Percentiles rank a stretch among this genome's conserved stretches.
phyloP scores from a whole-genome alignment of 2,329 filamentous ascomycete genomes.

The Claviceps citrina region DNA sequence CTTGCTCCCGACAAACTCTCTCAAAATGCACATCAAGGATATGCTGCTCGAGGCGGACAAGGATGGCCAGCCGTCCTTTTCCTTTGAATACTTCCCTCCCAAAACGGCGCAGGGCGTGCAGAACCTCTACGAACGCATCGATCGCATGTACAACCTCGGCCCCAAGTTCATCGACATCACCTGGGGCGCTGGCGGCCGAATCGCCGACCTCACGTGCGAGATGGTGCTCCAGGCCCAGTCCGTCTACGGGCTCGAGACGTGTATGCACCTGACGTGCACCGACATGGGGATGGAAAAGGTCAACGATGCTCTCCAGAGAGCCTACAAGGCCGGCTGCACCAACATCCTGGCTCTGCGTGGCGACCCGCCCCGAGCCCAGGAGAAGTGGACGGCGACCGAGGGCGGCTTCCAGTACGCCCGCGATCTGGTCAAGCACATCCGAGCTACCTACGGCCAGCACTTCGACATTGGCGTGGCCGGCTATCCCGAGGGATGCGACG shows the following conservation, averaged over 20 bases:
- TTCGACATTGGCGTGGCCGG: constrained; percentile 97
- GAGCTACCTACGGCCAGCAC: constrained; percentile 51
- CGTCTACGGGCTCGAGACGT: constrained; percentile 90
- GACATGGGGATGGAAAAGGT: constrained; percentile 93
- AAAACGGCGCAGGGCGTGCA: constrained; percentile 97
- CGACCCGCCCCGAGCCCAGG: constrained; percentile 83
- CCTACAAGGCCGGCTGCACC: constrained; percentile 89
- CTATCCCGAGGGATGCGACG: constrained; percentile 90
- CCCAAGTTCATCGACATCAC: constrained; percentile 97
- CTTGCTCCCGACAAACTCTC: constrained; percentile 2
- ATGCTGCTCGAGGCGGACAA: constrained; percentile 74
- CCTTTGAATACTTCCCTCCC: constrained; percentile 97
- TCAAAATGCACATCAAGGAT: constrained; percentile 84
- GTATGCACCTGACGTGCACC: constrained; percentile 97
- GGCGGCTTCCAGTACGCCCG: constrained; percentile 83
- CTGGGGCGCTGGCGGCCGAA: constrained; percentile 87
- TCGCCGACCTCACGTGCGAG: constrained; percentile 85
- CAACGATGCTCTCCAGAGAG: constrained; percentile 70
- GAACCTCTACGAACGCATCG: constrained; percentile 98
- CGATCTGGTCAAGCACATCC: constrained; percentile 77
- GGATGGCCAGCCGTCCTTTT: constrained; percentile 75
- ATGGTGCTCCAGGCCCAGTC: constrained; percentile 95
- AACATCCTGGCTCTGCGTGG: constrained; percentile 91
- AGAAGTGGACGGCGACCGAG: constrained; percentile 81
- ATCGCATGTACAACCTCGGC: constrained; percentile 90